Base-by-base conservation (phyloP, 192 early-diverging fungal species). In the Podila minutissima region DNA sequence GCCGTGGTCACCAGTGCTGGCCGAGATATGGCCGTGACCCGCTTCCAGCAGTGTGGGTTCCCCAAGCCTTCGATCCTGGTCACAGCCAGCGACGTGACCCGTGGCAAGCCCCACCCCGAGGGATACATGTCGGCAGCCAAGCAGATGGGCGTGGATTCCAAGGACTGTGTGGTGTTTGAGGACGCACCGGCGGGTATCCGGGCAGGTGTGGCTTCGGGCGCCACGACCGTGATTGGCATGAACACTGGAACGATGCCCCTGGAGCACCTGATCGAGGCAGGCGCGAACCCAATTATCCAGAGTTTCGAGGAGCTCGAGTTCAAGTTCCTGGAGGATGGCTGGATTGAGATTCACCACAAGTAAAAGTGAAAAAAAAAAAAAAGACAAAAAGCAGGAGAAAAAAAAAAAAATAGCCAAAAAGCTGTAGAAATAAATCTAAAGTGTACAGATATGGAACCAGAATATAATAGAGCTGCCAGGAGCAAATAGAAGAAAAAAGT, bases 121-220 rank as follows among this genome's bases (percentile, higher is more conserved):
- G 83, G 84, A 1, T 88, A 88, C 51, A 65, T 86, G 46, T 63
- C 37, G 20, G 85, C 79, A 0, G 85, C 82, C 8, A 50, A 71
- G 9, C 68, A 67, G 9, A 57, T 88, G 59, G 73, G 81, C 4
- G 51, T 73, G 6, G 38, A 64, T 41, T 48, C 77, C 4, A 50
- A 66, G 28, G 85, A 88, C 12, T 86, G 85, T 74, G 75, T 88
- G 24, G 87, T 88, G 5, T 83, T 88, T 83, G 87, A 88, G 62
- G 87, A 88, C 67, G 84, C 87, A 0, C 85, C 87, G 32, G 76
- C 85, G 1, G 87, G 87, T 31, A 78, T 88, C 37, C 55, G 74
- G 6, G 82, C 87, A 9, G 87, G 82, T 12, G 59, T 66, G 3
- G 78, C 77, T 2, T 74, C 83, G 3, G 87, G 84, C 7, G 77